Evolutionary conservation across 1,139 yeast genomes (phyloP).

Genomic region (Candida sp.): DNA sequence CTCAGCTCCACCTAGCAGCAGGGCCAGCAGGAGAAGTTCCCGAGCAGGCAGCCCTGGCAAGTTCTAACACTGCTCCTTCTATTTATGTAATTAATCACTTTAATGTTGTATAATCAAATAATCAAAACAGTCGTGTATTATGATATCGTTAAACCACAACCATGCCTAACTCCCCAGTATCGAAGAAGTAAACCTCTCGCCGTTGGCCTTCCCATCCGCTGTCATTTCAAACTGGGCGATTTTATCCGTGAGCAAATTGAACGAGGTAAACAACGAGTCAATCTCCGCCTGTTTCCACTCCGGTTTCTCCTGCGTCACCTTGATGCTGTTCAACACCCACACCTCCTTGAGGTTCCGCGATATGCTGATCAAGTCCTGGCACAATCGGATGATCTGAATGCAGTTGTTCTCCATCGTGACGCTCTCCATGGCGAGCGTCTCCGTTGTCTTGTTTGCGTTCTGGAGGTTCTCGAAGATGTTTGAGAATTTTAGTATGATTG

Average conservation of each 20-base stretch:
- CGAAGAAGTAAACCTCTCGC: not conserved
- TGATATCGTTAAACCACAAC: not conserved
- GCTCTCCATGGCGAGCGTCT: constrained; percentile 56
- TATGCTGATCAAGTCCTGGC: constrained; percentile 55
- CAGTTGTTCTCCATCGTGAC: constrained; percentile 60
- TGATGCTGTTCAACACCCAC: constrained; percentile 61
- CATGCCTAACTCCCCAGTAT: not conserved
- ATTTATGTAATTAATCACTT: not conserved
- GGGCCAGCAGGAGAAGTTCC: constrained; percentile 4
- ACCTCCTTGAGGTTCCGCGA: constrained; percentile 55
- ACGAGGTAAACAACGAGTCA: constrained; percentile 35
- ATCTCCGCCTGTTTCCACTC: constrained; percentile 25
- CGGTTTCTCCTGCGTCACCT: constrained; percentile 27
- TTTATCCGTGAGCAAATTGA: constrained; percentile 43
- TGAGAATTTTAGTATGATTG: constrained; percentile 45
- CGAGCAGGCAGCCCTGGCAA: not conserved
- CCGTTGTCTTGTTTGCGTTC: constrained; percentile 51
- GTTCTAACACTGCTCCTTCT: not conserved
- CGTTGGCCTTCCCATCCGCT: not conserved
- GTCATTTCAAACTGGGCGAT: constrained; percentile 30
- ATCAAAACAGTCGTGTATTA: not conserved
- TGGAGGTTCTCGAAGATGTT: constrained; percentile 48
- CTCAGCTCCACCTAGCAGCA: constrained; percentile 7
- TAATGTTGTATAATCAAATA: constrained; percentile 1
- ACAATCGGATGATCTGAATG: constrained; percentile 50